These are phyloP conservation scores for Penicillium bialowiezense DNA, from an alignment of 495 filamentous ascomycete genomes.

Conservation along the genomic window DNA sequence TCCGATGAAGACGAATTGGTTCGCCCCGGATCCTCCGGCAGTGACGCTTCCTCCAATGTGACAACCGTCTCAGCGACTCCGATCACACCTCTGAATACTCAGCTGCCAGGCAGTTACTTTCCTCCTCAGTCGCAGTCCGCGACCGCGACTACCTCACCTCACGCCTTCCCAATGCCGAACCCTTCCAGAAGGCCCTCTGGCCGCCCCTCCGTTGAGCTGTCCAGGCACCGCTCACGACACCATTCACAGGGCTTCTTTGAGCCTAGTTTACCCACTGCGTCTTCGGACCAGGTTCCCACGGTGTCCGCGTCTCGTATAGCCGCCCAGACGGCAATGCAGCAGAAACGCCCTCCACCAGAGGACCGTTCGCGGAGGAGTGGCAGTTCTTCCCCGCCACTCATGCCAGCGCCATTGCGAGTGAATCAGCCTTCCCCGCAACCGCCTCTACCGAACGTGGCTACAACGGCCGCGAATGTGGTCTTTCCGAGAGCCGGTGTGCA, in stretches of 20 bases:
- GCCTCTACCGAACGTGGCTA: conserved; percentile 61
- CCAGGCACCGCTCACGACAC: conserved; percentile 51
- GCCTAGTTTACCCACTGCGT: conserved; percentile 73
- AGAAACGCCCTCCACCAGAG: conserved; percentile 58
- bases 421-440: conserved; percentile 49
- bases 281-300: conserved; percentile 45
- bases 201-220: conserved; percentile 37
- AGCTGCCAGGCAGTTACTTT: conserved; percentile 27
- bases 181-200: conserved; percentile 38
- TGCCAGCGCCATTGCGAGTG: conserved; percentile 24
- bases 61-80: conserved; percentile 41
- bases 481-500: conserved; percentile 69
- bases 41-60: conserved; percentile 53
- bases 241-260: conserved; percentile 90
- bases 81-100: conserved; percentile 24
- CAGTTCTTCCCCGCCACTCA: conserved; percentile 44
- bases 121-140: conserved; percentile 37
- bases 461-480: conserved; percentile 81
- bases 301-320: conserved; percentile 82
- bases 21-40: conserved; percentile 48
- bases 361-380: conserved; percentile 35
- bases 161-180: conserved; percentile 40
- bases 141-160: conserved; percentile 26
- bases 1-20: conserved; percentile 38
- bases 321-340: conserved; percentile 85